Evolutionary conservation across 1,284 basidiomycete genomes (phyloP).

Genomic region (Moesziomyces sp.): DNA sequence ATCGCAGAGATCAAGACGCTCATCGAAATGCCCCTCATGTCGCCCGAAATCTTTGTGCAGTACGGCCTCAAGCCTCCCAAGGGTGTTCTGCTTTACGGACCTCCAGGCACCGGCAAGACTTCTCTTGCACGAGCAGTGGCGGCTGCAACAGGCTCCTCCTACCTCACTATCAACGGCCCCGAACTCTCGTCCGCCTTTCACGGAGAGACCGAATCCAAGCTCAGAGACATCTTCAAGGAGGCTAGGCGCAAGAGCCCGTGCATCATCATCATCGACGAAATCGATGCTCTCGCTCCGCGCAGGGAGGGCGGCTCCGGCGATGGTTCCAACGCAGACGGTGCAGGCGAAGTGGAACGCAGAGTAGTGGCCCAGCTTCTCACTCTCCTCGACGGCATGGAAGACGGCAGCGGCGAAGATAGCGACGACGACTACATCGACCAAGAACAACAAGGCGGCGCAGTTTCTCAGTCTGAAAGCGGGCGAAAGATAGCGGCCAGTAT

Average conservation of each 20-base stretch:
- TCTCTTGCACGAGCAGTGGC: conserved; percentile 63
- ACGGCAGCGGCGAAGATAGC: conserved; percentile 45
- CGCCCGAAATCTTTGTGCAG: conserved; percentile 86
- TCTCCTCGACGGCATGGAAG: conserved; percentile 87
- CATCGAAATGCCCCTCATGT: conserved; percentile 91
- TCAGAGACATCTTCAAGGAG: conserved; percentile 88
- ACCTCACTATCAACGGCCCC: conserved; percentile 82
- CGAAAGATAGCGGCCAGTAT: neutral
- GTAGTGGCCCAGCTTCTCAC: conserved; percentile 96
- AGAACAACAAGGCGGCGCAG: neutral
- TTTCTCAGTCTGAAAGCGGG: neutral
- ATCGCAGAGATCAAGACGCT: conserved; percentile 89
- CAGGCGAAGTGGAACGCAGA: conserved; percentile 86
- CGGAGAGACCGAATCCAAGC: conserved; percentile 91
- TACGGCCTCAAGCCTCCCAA: conserved; percentile 74
- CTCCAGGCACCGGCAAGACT: conserved; percentile 68
- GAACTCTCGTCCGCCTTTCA: conserved; percentile 94
- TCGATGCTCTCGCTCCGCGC: conserved; percentile 91
- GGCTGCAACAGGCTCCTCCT: conserved; percentile 55
- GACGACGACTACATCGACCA: neutral
- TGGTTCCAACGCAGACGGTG: conserved; percentile 70
- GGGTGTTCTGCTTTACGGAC: conserved; percentile 66
- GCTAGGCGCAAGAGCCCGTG: conserved; percentile 80
- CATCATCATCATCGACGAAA: conserved; percentile 94
- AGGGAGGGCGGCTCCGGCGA: conserved; percentile 88